Evolutionary conservation across 192 early-diverging fungal species (phyloP).

Genomic region (Thamnidium elegans): DNA sequence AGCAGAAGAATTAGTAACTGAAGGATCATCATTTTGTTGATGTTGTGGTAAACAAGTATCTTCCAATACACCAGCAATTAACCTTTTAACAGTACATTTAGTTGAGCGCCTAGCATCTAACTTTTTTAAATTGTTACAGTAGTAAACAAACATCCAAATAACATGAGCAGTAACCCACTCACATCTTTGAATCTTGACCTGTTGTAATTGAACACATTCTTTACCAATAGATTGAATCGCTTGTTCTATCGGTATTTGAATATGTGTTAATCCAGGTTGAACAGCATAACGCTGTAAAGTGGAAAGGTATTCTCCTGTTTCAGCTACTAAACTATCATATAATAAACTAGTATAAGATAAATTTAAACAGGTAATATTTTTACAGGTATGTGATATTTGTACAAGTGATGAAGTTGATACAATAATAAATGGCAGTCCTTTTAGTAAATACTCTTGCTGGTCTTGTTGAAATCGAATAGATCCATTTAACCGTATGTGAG

Average conservation of each 20-base stretch:
- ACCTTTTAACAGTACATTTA: conserved; percentile 27
- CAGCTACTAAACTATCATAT: conserved; percentile 38
- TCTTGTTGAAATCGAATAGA: not conserved
- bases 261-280: conserved; percentile 44
- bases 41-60: not conserved
- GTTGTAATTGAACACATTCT: conserved; percentile 32
- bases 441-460: not conserved
- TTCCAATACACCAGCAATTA: conserved; percentile 26
- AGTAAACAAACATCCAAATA: conserved; percentile 31
- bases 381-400: conserved; percentile 41
- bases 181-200: conserved; percentile 40
- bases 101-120: conserved; percentile 41
- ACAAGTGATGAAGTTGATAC: conserved; percentile 47
- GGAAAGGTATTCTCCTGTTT: conserved; percentile 49
- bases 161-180: conserved; percentile 44
- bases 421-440: conserved; percentile 27
- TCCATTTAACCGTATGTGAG: not conserved
- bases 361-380: conserved; percentile 35
- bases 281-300: conserved; percentile 40
- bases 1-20: not conserved
- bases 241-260: conserved; percentile 32
- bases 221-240: conserved; percentile 40
- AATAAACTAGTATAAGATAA: conserved; percentile 35
- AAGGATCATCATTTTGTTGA: not conserved
- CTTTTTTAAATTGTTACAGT: conserved; percentile 33